Evolutionary conservation across 441 rosid species (phyloP).

Genomic region (Populus hybrid): DNA sequence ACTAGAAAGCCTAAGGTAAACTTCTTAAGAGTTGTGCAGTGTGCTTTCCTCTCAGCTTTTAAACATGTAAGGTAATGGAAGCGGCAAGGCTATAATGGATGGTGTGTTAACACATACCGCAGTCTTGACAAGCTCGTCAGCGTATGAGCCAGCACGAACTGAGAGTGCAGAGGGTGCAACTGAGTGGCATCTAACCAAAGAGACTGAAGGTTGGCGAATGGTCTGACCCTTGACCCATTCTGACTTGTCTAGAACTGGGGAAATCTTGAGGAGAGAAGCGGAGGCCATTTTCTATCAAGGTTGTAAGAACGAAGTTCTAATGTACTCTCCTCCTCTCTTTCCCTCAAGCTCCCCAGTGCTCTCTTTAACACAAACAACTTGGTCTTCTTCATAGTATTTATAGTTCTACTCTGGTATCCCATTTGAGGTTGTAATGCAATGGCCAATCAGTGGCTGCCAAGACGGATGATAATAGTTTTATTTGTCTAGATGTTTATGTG

Average conservation of each 20-base stretch:
- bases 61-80: background rate
- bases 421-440: conserved; percentile 24
- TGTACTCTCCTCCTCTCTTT: background rate
- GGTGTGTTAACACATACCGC: conserved; percentile 44
- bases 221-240: conserved; percentile 61
- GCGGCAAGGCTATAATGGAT: too few species aligned
- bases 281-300: conserved; percentile 52
- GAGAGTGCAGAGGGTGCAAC: conserved; percentile 38
- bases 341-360: conserved; percentile 1
- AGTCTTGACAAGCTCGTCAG: conserved; percentile 89
- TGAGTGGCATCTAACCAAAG: conserved; percentile 39
- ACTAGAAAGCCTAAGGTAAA: too few species aligned
- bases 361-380: background rate
- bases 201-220: conserved; percentile 53
- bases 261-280: conserved; percentile 70
- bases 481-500: conserved; percentile 8
- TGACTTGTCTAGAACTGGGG: conserved; percentile 68
- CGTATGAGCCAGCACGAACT: conserved; percentile 70
- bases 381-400: conserved; percentile 8
- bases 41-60: too few species aligned
- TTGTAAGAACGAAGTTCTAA: background rate
- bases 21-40: too few species aligned
- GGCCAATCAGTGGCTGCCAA: conserved; percentile 17
- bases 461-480: conserved; percentile 12
- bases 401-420: conserved; percentile 17